These are phyloP conservation scores for Leptographium lundbergii DNA, from an alignment of 2,329 filamentous ascomycete species.

Conservation along the genomic window DNA sequence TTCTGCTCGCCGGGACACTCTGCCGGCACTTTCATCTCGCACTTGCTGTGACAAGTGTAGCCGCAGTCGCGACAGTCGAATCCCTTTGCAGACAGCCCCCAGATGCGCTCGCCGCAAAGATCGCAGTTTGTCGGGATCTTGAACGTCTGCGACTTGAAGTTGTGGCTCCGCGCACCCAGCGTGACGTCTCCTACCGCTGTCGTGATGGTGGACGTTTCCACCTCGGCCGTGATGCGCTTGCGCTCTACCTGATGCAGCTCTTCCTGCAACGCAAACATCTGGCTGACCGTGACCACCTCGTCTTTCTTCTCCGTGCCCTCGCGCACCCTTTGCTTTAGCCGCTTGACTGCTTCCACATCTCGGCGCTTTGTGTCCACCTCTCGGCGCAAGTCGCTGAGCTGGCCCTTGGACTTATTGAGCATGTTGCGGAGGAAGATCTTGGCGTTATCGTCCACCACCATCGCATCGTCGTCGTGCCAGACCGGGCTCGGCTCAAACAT, in stretches of 20 bases:
- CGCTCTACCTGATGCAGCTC: constrained; percentile 73
- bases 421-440: constrained; percentile 89
- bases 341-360: constrained; percentile 70
- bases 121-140: constrained; percentile 99
- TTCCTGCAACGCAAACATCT: constrained; percentile 77
- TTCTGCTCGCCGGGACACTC: constrained; percentile 88
- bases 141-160: constrained; percentile 98
- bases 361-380: constrained; percentile 77
- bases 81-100: constrained; percentile 92
- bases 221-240: constrained; percentile 74
- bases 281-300: constrained; percentile 70
- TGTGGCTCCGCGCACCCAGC: constrained; percentile 84
- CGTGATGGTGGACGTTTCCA: constrained; percentile 90
- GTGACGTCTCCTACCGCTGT: constrained; percentile 83
- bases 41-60: constrained; percentile 97
- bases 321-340: constrained; percentile 60
- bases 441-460: constrained; percentile 75
- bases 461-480: constrained; percentile 85
- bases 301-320: constrained; percentile 82
- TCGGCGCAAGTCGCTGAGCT: constrained; percentile 64
- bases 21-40: constrained; percentile 95
- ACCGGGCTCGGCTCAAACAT: constrained; percentile 88
- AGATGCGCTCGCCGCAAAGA: constrained; percentile 89
- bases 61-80: constrained; percentile 94
- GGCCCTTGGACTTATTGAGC: constrained; percentile 76